Conservation (phyloP, 768 basidiomycete species). For the Agaricus sinodeliciosus region DNA sequence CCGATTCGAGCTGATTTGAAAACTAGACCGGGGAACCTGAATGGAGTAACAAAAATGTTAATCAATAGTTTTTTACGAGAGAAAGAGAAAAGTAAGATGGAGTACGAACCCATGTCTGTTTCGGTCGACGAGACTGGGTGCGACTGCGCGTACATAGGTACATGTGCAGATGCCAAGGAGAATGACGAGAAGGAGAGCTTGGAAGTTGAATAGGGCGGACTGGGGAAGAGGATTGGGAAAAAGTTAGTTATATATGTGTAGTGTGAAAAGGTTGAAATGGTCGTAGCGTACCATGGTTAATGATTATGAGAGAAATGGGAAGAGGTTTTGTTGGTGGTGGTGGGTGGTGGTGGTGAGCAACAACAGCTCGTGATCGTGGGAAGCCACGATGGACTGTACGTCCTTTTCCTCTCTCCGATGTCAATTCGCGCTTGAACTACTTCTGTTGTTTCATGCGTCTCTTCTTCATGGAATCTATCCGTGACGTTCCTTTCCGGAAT, state of each 20-base stretch:
- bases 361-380: too few relatives aligned
- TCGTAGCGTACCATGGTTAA: not conserved
- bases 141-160: conserved; percentile 88
- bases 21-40: conserved; percentile 84
- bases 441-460: too few relatives aligned
- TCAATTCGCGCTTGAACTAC: too few relatives aligned
- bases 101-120: conserved; percentile 90
- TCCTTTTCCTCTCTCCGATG: too few relatives aligned
- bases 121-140: conserved; percentile 84
- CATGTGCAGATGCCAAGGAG: conserved; percentile 94
- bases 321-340: too few relatives aligned
- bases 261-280: not conserved
- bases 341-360: too few relatives aligned
- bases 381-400: too few relatives aligned
- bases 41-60: not conserved
- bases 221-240: conserved; percentile 11
- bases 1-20: conserved; percentile 97
- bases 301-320: too few relatives aligned
- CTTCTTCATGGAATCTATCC: too few relatives aligned
- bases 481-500: too few relatives aligned
- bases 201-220: conserved; percentile 98
- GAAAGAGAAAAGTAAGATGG: not conserved
- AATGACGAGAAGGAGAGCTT: conserved; percentile 89
- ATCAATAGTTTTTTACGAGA: not conserved
- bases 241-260: not conserved